Percentiles rank a stretch among this genome's conserved stretches.
Conservation (phyloP, 371 early-diverging fungal genomes). For the Mortierella sp. region DNA sequence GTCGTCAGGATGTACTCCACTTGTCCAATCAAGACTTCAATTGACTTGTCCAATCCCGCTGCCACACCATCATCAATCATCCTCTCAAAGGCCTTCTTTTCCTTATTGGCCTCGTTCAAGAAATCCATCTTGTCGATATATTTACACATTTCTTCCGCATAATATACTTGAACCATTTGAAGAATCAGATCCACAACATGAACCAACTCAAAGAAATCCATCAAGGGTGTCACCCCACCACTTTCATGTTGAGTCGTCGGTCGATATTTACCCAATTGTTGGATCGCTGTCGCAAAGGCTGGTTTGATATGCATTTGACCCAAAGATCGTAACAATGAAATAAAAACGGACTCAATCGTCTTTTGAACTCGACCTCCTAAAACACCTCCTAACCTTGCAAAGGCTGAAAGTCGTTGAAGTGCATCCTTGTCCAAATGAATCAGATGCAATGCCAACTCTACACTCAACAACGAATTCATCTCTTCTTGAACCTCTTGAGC, state of each 20-base stretch:
- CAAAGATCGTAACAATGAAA: conserved; percentile 65
- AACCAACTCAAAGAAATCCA: conserved; percentile 89
- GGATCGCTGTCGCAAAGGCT: conserved; percentile 74
- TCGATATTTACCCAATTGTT: conserved; percentile 63
- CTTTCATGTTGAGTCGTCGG: conserved; percentile 54
- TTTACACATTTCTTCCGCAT: conserved; percentile 76
- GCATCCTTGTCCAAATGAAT: conserved; percentile 87
- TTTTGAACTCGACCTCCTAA: conserved; percentile 54
- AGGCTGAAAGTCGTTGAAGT: conserved; percentile 71
- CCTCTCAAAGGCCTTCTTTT: conserved; percentile 85
- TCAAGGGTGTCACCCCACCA: conserved; percentile 61
- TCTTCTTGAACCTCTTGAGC: conserved; percentile 56
- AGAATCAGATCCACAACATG: conserved; percentile 88
- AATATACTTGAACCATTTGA: conserved; percentile 91
- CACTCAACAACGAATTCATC: conserved; percentile 73
- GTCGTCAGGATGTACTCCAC: conserved; percentile 78
- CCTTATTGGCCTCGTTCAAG: conserved; percentile 82
- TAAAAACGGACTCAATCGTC: conserved; percentile 73
- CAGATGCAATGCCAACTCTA: conserved; percentile 82
- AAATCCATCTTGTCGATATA: conserved; percentile 89
- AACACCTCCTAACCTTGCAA: conserved; percentile 58
- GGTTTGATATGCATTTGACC: conserved; percentile 76
- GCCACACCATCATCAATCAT: conserved; percentile 88
- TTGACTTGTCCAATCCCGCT: conserved; percentile 88
- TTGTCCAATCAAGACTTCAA: conserved; percentile 82